Evolutionary conservation across 2,329 filamentous ascomycete species (phyloP), one percentile per base, ranked within the genome.

Genomic region (Xylariaceae sp.): DNA sequence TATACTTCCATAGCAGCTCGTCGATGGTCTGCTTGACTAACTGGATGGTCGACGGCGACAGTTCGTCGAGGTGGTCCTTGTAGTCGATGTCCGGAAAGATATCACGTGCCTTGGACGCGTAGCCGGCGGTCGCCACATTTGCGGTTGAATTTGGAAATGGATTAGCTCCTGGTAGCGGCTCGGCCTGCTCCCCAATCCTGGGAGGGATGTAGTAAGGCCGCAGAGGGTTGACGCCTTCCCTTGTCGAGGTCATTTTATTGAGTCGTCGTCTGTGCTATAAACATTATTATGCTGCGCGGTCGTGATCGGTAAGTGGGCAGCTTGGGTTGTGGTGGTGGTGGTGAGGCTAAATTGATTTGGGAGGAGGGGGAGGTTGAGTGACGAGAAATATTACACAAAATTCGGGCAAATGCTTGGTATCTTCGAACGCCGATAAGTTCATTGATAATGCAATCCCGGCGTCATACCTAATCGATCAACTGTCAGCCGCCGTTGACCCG

Each of bases 11-110:
- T 70, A 95, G 69, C 60, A 94, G 83, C 69, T 92, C 86, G 68
- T 97, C 91, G 45, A 96, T 68, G 56, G 95, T 74, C 58, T 87
- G 85, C 68, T 87, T 89, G 41, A 87, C 77, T 59, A 87, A 87
- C 62, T 89, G 86, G 10, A 90, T 79, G 26, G 85, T 80, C 0
- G 88, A 89, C 0, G 88, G 88, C 26, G 87, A 89, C 19, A 82
- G 76, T 54, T 95, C 89, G 39, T 86, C 79, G 19, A 95, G 76
- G 70, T 95, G 95, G 62, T 91, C 88, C 61, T 88, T 87, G 76
- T 95, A 96, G 74, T 97, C 92, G 59, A 97, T 79, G 68, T 97
- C 92, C 49, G 87, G 86, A 57, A 96, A 85, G 56, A 95, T 86
- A 69, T 94, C 87, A 70, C 91, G 88, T 59, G 91, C 89, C 65